A percentile compares a stretch with the other conserved stretches of the same genome.
phyloP scores from a whole-genome alignment of 129 eudicot species.

The Escallonia rubra region DNA sequence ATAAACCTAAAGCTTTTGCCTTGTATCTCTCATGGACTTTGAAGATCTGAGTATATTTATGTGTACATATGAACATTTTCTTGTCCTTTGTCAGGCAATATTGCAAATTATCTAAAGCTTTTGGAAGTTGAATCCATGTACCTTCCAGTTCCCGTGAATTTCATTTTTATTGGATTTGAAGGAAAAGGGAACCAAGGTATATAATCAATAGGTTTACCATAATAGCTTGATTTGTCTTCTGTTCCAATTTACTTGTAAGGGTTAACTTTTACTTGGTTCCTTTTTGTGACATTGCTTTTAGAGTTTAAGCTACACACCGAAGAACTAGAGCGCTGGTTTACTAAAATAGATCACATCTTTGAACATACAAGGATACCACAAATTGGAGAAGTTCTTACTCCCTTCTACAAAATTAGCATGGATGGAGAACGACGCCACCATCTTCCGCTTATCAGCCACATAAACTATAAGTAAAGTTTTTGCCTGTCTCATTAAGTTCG shows the following conservation, averaged over 20 bases:
- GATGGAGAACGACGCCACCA: slow-evolving; percentile 63
- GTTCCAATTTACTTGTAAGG: background rate
- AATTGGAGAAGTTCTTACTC: slow-evolving; percentile 63
- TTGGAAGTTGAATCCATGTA: slow-evolving; percentile 87
- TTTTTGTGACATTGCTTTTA: slow-evolving; percentile 26
- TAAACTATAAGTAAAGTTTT: slow-evolving; percentile 71
- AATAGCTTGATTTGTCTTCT: slow-evolving; percentile 3
- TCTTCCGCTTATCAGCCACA: slow-evolving; percentile 80
- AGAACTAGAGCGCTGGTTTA: slow-evolving; percentile 94
- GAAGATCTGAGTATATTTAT: no score
- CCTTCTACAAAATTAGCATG: slow-evolving; percentile 65
- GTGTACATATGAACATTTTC: background rate
- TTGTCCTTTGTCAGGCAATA: slow-evolving; percentile 50
- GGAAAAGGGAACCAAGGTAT: slow-evolving; percentile 95
- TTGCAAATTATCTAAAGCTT: slow-evolving; percentile 81
- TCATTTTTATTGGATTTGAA: slow-evolving; percentile 90
- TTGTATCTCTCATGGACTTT: background rate
- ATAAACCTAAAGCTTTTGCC: no score
- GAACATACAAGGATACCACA: slow-evolving; percentile 86
- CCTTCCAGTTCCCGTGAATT: slow-evolving; percentile 95
- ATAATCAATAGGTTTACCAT: background rate
- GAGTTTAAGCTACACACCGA: slow-evolving; percentile 76
- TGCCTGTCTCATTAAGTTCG: slow-evolving; percentile 3
- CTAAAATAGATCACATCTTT: slow-evolving; percentile 91
- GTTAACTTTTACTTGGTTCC: slow-evolving; percentile 3